These are phyloP conservation scores for Cymbidium sinense DNA, from an alignment of 106 monocot species.

Conservation along the genomic window DNA sequence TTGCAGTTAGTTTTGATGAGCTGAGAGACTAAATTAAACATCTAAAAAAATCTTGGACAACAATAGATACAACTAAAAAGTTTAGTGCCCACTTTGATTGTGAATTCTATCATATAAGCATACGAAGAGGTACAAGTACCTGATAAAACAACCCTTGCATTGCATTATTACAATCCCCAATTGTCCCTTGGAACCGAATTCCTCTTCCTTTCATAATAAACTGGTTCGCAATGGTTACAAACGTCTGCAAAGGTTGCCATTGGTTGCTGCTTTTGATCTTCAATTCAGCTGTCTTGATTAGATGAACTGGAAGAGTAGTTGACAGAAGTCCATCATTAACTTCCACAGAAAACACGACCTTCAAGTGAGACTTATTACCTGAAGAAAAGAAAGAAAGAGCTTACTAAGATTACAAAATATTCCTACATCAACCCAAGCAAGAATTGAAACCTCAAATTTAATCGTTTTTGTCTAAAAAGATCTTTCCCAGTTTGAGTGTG, in stretches of 20 bases:
- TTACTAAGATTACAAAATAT: neutral
- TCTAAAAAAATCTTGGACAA: too few relatives aligned
- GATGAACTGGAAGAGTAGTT: slow-evolving; percentile 47
- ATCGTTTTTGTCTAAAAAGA: neutral
- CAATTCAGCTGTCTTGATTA: slow-evolving; percentile 54
- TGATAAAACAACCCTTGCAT: slow-evolving; percentile 54
- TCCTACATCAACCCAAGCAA: neutral
- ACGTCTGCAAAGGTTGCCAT: slow-evolving; percentile 87
- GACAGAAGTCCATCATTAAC: slow-evolving; percentile 60
- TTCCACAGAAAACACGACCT: slow-evolving; percentile 61
- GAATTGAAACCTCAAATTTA: neutral
- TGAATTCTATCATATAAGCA: neutral
- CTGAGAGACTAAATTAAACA: too few relatives aligned
- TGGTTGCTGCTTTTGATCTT: slow-evolving; percentile 47
- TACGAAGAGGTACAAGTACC: slow-evolving; percentile 29
- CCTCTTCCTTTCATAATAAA: slow-evolving; percentile 73
- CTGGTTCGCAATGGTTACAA: slow-evolving; percentile 74
- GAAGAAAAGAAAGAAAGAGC: neutral
- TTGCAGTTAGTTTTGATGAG: too few relatives aligned
- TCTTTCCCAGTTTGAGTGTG: too few relatives aligned
- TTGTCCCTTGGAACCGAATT: slow-evolving; percentile 65
- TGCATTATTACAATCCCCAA: slow-evolving; percentile 70
- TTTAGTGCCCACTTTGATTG: too few relatives aligned
- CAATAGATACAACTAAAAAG: too few relatives aligned
- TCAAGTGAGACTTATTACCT: slow-evolving; percentile 69